Conservation (phyloP, 2,329 filamentous ascomycete species). For the Talaromyces marneffei region DNA sequence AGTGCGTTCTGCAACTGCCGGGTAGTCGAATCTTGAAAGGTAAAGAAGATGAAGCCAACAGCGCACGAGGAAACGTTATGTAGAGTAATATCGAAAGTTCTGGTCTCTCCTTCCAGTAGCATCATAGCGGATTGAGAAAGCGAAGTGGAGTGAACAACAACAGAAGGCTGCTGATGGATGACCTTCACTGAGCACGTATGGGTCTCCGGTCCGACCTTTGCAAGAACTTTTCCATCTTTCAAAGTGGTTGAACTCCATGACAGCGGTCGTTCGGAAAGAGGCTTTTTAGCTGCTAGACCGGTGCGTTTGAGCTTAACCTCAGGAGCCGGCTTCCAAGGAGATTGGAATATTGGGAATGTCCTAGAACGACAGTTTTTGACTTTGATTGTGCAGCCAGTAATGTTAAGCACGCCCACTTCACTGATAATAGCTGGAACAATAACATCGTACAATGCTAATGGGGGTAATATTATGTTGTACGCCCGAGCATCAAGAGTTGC, state of each 20-base stretch:
- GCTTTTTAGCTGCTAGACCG: slow-evolving; percentile 57
- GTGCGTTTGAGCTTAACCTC: slow-evolving; percentile 71
- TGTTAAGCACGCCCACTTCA: slow-evolving; percentile 60
- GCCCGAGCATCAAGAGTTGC: slow-evolving; percentile 62
- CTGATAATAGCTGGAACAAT: slow-evolving; percentile 64
- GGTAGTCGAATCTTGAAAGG: slow-evolving; percentile 84
- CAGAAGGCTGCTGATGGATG: slow-evolving; percentile 70
- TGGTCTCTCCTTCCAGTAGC: slow-evolving; percentile 84
- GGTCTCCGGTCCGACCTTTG: slow-evolving; percentile 32
- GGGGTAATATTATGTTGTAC: slow-evolving; percentile 65
- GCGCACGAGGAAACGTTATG: slow-evolving; percentile 71
- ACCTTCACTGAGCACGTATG: slow-evolving; percentile 57
- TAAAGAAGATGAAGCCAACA: slow-evolving; percentile 79
- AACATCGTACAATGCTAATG: slow-evolving; percentile 76
- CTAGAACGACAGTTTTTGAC: slow-evolving; percentile 76
- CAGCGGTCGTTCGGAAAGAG: slow-evolving; percentile 40
- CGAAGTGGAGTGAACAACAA: slow-evolving; percentile 69
- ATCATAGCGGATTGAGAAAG: slow-evolving; percentile 81
- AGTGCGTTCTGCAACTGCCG: slow-evolving; percentile 69
- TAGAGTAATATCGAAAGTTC: slow-evolving; percentile 70
- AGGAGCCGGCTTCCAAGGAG: slow-evolving; percentile 65
- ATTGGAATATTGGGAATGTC: slow-evolving; percentile 74
- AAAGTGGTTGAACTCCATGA: slow-evolving; percentile 41
- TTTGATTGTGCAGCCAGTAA: slow-evolving; percentile 73
- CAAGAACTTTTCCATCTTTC: slow-evolving; percentile 28